phyloP scores from a whole-genome alignment of 208 protist genomes.

The Leishmania arabica region DNA sequence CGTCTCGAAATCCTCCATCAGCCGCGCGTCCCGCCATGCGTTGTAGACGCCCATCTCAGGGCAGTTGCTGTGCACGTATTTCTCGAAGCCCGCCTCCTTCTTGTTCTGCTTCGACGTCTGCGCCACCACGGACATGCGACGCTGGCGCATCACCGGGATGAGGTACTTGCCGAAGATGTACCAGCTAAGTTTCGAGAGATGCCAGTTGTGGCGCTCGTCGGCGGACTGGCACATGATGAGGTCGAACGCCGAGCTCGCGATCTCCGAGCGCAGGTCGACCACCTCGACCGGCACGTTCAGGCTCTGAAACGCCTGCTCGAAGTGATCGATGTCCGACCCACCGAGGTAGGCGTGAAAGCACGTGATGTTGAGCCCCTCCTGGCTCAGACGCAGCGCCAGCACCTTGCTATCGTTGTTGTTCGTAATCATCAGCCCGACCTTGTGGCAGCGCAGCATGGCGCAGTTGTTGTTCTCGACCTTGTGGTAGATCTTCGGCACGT shows the following conservation, averaged over 20 bases:
- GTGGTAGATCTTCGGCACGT: slow-evolving; percentile 89
- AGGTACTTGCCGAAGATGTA: slow-evolving; percentile 87
- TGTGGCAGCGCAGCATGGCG: slow-evolving; percentile 84
- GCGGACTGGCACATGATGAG: slow-evolving; percentile 82
- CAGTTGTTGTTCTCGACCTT: slow-evolving; percentile 92
- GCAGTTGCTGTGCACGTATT: slow-evolving; percentile 81
- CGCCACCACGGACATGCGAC: slow-evolving; percentile 84
- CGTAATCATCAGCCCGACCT: slow-evolving; percentile 90
- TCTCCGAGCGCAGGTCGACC: slow-evolving; percentile 89
- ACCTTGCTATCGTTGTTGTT: slow-evolving; percentile 92
- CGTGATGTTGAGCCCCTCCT: slow-evolving; percentile 82
- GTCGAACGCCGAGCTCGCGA: slow-evolving; percentile 86
- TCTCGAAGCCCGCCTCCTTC: slow-evolving; percentile 90
- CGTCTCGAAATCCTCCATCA: slow-evolving; percentile 85
- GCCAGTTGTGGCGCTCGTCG: slow-evolving; percentile 90
- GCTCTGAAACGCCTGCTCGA: slow-evolving; percentile 76
- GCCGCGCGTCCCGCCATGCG: slow-evolving; percentile 85
- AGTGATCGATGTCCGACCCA: slow-evolving; percentile 73
- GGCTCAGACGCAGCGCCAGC: slow-evolving; percentile 72
- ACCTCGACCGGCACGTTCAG: slow-evolving; percentile 84
- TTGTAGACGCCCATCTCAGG: slow-evolving; percentile 92
- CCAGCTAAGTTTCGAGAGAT: slow-evolving; percentile 82
- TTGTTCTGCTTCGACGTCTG: slow-evolving; percentile 87
- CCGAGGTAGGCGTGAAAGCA: slow-evolving; percentile 92
- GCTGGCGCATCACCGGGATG: slow-evolving; percentile 70